Evolutionary conservation across 2,329 filamentous ascomycete genomes (phyloP), one percentile per base, ranked within the genome.

Genomic region (Neofusicoccum umdonicola): DNA sequence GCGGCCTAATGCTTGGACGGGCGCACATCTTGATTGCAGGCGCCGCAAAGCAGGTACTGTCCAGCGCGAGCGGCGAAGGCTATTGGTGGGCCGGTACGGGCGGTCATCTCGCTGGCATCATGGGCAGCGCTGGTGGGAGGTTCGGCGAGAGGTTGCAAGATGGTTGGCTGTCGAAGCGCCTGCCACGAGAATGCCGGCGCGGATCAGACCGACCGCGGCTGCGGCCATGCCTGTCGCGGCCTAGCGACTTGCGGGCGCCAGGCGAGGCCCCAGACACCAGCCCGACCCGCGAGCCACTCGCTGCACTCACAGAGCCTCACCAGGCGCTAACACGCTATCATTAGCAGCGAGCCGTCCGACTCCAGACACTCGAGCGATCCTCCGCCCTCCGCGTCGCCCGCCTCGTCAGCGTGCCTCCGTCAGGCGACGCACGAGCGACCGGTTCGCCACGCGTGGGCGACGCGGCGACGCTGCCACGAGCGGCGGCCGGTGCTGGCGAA

Each of bases 111-210:
- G 58, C 58, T 2, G 19, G 37, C 61, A 15, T 44, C 11, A 45
- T 44, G 61, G 48, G 41, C 56, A 22, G n/a, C 27, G 1, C 42
- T 47, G 56, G 56, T 39, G 56, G 42, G 56, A 60, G 56, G 42
- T 47, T 60, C 56, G 22, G 9, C 17, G 56, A 37, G 48, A 35
- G 17, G 63, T 66, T 54, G 52, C 63, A 67, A 56, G 11, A 66
- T 75, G 74, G 77, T 78, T 77, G 76, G 76, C 71, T 66, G 67
- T 63, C 64, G 58, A 68, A 63, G 64, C 62, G 63, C 63, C 63
- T 45, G 31, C n/a, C 34, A 48, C 62, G 62, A 64, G 51, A 45
- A 63, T 63, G 62, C 62, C 51, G 51, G 62, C 31, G 62, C 22
- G 8, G 50, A 64, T 64, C 51, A 64, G 34, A 50, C 58, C 37